A percentile compares a stretch with the other conserved stretches of the same genome.
These are phyloP conservation scores for Kodamaea anthophila DNA, from an alignment of 1,139 yeast species.

Conservation along the genomic window DNA sequence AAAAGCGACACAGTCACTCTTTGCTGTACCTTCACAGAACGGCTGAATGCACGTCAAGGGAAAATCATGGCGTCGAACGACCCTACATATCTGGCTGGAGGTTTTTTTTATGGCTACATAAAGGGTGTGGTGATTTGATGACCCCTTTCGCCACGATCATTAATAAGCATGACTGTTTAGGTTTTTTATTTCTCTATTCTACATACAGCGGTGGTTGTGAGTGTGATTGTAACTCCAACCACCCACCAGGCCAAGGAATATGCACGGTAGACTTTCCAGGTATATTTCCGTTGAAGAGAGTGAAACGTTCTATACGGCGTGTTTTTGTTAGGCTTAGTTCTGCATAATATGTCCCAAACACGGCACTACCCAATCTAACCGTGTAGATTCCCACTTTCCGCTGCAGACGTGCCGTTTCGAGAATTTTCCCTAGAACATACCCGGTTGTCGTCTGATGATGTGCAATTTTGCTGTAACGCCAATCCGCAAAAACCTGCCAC, in stretches of 20 bases:
- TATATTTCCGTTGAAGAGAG: not conserved
- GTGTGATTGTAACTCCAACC: too few relatives aligned
- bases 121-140: too few relatives aligned
- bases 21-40: too few relatives aligned
- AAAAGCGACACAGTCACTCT: too few relatives aligned
- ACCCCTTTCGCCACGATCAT: too few relatives aligned
- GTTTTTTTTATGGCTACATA: too few relatives aligned
- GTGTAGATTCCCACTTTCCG: not conserved
- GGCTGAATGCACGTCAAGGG: too few relatives aligned
- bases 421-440: not conserved
- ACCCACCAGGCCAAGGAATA: constrained; percentile 3
- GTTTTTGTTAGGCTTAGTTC: not conserved
- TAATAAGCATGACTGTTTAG: too few relatives aligned
- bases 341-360: constrained; percentile 1
- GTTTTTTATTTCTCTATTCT: too few relatives aligned
- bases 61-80: too few relatives aligned
- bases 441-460: not conserved
- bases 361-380: not conserved
- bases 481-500: constrained; percentile 1
- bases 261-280: not conserved
- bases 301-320: constrained; percentile 1
- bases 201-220: too few relatives aligned
- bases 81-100: too few relatives aligned
- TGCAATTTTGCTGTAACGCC: not conserved
- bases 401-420: not conserved